A percentile compares a stretch with the other conserved stretches of the same genome.
phyloP scores from a whole-genome alignment of 2,329 filamentous ascomycete genomes.

The Penicillium brasilianum region DNA sequence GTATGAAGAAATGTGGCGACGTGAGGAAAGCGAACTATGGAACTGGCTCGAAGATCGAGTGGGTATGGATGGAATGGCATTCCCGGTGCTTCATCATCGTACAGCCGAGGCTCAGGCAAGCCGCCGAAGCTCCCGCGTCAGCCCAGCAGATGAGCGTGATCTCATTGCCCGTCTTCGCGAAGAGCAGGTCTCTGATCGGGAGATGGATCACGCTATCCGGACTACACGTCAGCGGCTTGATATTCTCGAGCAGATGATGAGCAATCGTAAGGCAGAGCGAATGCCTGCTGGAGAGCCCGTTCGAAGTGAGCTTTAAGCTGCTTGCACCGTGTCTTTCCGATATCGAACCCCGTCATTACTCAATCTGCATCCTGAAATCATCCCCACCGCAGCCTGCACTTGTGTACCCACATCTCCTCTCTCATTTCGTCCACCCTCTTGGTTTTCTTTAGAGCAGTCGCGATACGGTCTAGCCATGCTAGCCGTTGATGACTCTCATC shows the following conservation, averaged over 20 bases:
- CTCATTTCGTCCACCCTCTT: conserved; percentile 4
- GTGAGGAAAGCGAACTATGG: conserved; percentile 88
- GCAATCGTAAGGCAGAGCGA: conserved; percentile 55
- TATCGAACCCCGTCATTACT: not conserved
- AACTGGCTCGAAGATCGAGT: conserved; percentile 89
- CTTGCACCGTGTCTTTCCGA: not conserved
- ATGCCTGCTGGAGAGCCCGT: conserved; percentile 24
- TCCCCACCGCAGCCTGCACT: not conserved
- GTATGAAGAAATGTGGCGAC: conserved; percentile 91
- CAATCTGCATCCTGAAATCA: not conserved
- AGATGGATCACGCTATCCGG: conserved; percentile 79
- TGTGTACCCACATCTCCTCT: not conserved
- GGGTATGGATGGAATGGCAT: conserved; percentile 65
- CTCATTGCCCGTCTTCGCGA: conserved; percentile 64
- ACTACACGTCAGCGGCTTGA: conserved; percentile 85
- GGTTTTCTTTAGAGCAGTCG: not conserved
- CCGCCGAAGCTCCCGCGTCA: conserved; percentile 52
- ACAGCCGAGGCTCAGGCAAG: conserved; percentile 38
- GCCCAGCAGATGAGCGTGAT: conserved; percentile 45
- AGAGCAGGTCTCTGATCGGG: conserved; percentile 72
- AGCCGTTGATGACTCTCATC: not conserved
- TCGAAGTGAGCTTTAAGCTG: conserved; percentile 32
- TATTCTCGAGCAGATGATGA: conserved; percentile 74
- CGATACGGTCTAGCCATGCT: not conserved
- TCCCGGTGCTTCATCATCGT: conserved; percentile 39